Evolutionary conservation across 2,329 filamentous ascomycete species (phyloP), one percentile per base, ranked within the genome.

Genomic region (Epichloe baconii): DNA sequence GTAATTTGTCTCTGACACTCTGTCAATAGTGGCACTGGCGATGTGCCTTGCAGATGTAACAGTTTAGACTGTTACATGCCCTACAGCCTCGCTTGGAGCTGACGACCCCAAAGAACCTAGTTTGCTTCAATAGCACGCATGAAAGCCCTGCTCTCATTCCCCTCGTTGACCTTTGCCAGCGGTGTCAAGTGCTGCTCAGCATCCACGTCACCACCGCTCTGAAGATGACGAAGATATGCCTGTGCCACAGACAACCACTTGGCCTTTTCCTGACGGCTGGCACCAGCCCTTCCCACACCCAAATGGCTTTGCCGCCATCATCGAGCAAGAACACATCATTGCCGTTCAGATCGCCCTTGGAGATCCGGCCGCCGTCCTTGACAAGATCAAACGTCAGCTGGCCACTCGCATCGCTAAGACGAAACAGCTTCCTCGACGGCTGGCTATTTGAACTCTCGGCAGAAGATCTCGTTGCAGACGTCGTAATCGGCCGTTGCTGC

Each of bases 231-330:
- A 47, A 78, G 60, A 55, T 82, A 82, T 5, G 69, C 67, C 65
- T 82, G 75, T n/a, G 77, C 75, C 4, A 80, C 72, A 52, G 70
- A 71, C 44, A 82, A 64, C 82, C 82, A 86, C 61, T 70, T 68
- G 5, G 76, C 72, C 62, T 73, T 82, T 66, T 85, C 82, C 1
- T 63, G 65, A 36, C 65, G 65, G 61, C 80, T 85, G 8, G 82
- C 80, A 1, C 69, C 68, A 2, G 66, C 64, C 0, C 82, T 58
- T 83, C 74, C 82, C 82, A 85, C 2, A 85, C 78, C 80, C 81
- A 86, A 36, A 85, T 68, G 7, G 67, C 67, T 48, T 63, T 73
- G 6, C 80, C 79, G 0, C 69, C 71, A 56, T 82, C 79, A 53
- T 78, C 74, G 19, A 83, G 69, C 19, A 86, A 61, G 58, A 85